phyloP scores from a whole-genome alignment of 164 flowering plant genomes.

The Vitis labrusca region DNA sequence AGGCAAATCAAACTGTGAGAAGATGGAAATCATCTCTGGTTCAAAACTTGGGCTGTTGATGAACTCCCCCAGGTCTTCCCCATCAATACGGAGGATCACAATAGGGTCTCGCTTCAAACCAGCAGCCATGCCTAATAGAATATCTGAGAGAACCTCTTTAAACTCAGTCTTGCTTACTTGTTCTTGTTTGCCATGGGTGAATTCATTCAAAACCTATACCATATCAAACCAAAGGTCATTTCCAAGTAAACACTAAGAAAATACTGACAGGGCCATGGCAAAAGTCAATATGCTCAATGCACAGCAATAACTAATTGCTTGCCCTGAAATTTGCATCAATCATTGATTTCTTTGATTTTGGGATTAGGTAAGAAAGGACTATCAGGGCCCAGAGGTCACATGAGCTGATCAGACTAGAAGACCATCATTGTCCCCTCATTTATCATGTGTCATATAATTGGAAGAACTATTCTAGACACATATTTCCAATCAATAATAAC shows the following conservation, averaged over 20 bases:
- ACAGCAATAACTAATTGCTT: too few species aligned
- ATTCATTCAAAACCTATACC: conserved; percentile 75
- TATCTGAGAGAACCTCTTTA: conserved; percentile 73
- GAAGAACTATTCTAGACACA: too few species aligned
- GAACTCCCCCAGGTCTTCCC: conserved; percentile 84
- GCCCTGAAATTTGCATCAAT: too few species aligned
- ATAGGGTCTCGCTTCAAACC: conserved; percentile 92
- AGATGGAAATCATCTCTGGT: conserved; percentile 56
- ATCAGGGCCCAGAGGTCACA: too few species aligned
- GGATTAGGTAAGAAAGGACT: too few species aligned
- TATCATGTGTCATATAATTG: neutral
- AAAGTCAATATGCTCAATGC: too few species aligned
- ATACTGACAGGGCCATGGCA: neutral
- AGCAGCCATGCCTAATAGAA: conserved; percentile 85
- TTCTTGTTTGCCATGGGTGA: conserved; percentile 72
- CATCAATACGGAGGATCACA: conserved; percentile 91
- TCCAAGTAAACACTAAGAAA: neutral
- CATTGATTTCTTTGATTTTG: too few species aligned
- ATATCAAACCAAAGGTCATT: conserved; percentile 2
- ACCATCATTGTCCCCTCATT: neutral
- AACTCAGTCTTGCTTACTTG: conserved; percentile 77
- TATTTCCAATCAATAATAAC: too few species aligned
- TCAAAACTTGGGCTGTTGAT: conserved; percentile 59
- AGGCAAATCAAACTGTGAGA: conserved; percentile 38
- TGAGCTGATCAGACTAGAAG: too few species aligned